Conservation (phyloP, 2,329 filamentous ascomycete species). For the Fusarium pseudoanthophilum region DNA sequence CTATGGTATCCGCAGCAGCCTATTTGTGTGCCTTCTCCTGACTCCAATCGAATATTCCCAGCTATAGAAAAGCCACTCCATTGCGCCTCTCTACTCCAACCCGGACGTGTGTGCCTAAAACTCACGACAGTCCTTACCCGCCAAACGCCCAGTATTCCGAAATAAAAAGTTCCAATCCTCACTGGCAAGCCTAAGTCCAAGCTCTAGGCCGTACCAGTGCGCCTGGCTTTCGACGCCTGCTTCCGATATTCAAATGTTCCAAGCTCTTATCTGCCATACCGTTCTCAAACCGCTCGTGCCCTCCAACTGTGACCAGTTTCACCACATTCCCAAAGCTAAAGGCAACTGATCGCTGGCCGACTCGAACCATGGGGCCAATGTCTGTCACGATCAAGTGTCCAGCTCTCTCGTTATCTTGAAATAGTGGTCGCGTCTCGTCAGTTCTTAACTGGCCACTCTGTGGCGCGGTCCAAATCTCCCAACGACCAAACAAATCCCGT, state of each 20-base stretch:
- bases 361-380: slow-evolving; percentile 70
- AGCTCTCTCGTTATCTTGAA: slow-evolving; percentile 53
- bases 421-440: slow-evolving; percentile 59
- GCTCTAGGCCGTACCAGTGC: slow-evolving; percentile 36
- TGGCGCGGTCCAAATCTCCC: slow-evolving; percentile 67
- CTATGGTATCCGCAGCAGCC: slow-evolving; percentile 23
- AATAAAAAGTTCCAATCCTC: background rate
- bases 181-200: slow-evolving; percentile 33
- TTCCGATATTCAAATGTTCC: slow-evolving; percentile 50
- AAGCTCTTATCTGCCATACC: slow-evolving; percentile 46
- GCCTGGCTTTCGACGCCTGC: slow-evolving; percentile 53
- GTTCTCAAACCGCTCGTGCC: slow-evolving; percentile 71
- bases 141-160: slow-evolving; percentile 8
- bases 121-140: background rate
- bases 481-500: slow-evolving; percentile 50
- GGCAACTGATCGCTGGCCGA: slow-evolving; percentile 73
- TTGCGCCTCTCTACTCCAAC: slow-evolving; percentile 39
- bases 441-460: slow-evolving; percentile 56
- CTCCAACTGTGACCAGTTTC: slow-evolving; percentile 73
- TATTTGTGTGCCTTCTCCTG: slow-evolving; percentile 8
- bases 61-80: slow-evolving; percentile 16
- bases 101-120: slow-evolving; percentile 13
- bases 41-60: slow-evolving; percentile 10
- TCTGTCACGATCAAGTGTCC: slow-evolving; percentile 72
- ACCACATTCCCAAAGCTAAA: slow-evolving; percentile 78